phyloP scores from a whole-genome alignment of 306 rosid species.

The Pyrus communis region DNA sequence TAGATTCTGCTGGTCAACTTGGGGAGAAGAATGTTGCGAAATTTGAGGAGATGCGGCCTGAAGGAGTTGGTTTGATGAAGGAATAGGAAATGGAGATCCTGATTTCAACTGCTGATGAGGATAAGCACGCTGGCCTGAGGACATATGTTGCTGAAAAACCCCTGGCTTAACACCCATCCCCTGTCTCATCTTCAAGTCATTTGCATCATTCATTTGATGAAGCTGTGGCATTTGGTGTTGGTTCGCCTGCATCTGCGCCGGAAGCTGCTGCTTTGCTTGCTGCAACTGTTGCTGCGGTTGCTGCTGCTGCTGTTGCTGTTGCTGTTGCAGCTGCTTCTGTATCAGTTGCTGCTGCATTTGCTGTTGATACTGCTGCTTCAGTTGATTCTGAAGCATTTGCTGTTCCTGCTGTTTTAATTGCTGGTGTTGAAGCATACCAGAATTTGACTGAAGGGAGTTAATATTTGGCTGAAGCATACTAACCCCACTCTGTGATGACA shows the following conservation, averaged over 20 bases:
- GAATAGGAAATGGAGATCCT: conserved; percentile 47
- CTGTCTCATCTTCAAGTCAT: conserved; percentile 60
- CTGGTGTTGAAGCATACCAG: conserved; percentile 60
- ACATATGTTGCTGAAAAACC: conserved; percentile 60
- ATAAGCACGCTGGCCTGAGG: conserved; percentile 64
- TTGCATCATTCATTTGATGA: conserved; percentile 59
- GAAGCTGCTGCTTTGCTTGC: conserved; percentile 60
- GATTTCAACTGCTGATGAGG: conserved; percentile 71
- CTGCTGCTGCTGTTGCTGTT: conserved; percentile 16
- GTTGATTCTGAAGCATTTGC: conserved; percentile 31
- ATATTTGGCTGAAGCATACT: conserved; percentile 53
- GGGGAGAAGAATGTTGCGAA: conserved; percentile 83
- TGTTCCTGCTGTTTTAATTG: conserved; percentile 61
- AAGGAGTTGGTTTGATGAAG: conserved; percentile 73
- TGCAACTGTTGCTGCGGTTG: conserved; percentile 23
- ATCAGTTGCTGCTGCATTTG: conserved; percentile 25
- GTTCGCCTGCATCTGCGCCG: conserved; percentile 54
- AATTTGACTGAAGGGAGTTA: conserved; percentile 46
- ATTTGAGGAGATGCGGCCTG: conserved; percentile 87
- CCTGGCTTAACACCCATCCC: conserved; percentile 62
- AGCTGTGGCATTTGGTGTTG: conserved; percentile 66
- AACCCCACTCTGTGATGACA: conserved; percentile 61
- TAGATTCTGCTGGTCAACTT: conserved; percentile 72
- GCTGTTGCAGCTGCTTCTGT: conserved; percentile 17
- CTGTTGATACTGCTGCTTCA: conserved; percentile 44